Evolutionary conservation across 2,329 filamentous ascomycete genomes (phyloP), one percentile per base, ranked within the genome.

Genomic region (Neospermospora avenae): DNA sequence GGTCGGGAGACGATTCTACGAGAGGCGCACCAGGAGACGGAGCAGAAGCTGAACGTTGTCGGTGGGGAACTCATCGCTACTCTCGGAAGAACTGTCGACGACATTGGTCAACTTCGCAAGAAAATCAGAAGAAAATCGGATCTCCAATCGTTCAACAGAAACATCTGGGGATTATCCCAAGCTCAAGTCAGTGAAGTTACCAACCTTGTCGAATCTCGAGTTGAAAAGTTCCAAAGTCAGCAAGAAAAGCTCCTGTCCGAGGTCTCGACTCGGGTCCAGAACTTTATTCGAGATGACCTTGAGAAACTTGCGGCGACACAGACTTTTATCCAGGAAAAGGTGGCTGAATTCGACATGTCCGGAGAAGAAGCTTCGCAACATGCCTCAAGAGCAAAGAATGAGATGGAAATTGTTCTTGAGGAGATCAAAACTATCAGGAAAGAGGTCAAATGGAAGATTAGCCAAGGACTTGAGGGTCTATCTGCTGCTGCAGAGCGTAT

Each of bases 341-440:
- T 89, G 10, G 76, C 81, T 7, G 80, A 81, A 0, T 91, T 96
- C 67, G 80, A 85, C 39, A 78, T 81, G 18, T 90, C 89, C 0
- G 86, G 88, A 72, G 78, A 80, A 54, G 84, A 89, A 66, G 81
- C 96, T 16, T 81, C 89, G 25, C 78, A 83, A 42, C 86, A 89
- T 68, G 88, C 86, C 58, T 78, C 82, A 25, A 79, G 81, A 63
- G 88, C 91, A 2, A 90, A 89, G 69, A 86, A 93, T 51, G 89
- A 93, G 59, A 92, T 97, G 90, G 93, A 97, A 68, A 80, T 84
- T 18, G 88, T 96, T 1, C 80, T 99, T 10, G 90, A 95, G 69
- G 93, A 96, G 72, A 96, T 98, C 73, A 93, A 93, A 72, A 85
- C 84, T 18, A 81, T 98, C 24, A 85, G 93, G 22, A 89, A 96